Conservation (phyloP, 352 stramenopile species). For the Globisporangium canariense region DNA sequence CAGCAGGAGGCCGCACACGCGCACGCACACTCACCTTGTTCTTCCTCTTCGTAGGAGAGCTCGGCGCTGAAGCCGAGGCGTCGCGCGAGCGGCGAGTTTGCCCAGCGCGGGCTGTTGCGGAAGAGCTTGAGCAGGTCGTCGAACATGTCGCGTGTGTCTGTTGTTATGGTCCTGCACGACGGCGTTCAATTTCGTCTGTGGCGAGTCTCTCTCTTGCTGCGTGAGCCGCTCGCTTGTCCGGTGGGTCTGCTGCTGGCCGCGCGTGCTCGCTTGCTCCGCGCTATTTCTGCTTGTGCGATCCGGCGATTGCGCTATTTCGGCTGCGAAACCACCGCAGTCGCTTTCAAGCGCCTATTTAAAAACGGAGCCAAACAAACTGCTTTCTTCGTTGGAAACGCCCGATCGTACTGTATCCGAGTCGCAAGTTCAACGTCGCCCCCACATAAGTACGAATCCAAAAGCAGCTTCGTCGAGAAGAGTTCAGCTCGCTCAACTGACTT, state of each 20-base stretch:
- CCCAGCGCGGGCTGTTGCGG: slow-evolving; percentile 76
- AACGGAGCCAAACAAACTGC: neutral
- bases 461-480: neutral
- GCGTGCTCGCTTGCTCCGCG: neutral
- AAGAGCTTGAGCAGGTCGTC: slow-evolving; percentile 81
- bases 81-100: slow-evolving; percentile 67
- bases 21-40: slow-evolving; percentile 27
- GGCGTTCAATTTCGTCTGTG: slow-evolving; percentile 16
- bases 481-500: slow-evolving; percentile 2
- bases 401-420: neutral
- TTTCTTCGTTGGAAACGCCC: neutral
- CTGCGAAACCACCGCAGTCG: slow-evolving; percentile 1
- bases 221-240: neutral
- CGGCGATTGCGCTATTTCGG: slow-evolving; percentile 7
- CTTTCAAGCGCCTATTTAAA: neutral
- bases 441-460: slow-evolving; percentile 4
- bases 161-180: slow-evolving; percentile 2
- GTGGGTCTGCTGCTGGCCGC: neutral
- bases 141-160: slow-evolving; percentile 33
- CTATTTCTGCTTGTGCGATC: slow-evolving; percentile 10
- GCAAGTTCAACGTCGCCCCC: slow-evolving; percentile 2
- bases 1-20: neutral
- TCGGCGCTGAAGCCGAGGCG: slow-evolving; percentile 68
- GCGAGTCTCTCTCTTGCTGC: neutral
- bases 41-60: slow-evolving; percentile 57